These are phyloP conservation scores for Phoenix dactylifera DNA, from an alignment of 176 grass and related monocot genomes.

Conservation along the genomic window DNA sequence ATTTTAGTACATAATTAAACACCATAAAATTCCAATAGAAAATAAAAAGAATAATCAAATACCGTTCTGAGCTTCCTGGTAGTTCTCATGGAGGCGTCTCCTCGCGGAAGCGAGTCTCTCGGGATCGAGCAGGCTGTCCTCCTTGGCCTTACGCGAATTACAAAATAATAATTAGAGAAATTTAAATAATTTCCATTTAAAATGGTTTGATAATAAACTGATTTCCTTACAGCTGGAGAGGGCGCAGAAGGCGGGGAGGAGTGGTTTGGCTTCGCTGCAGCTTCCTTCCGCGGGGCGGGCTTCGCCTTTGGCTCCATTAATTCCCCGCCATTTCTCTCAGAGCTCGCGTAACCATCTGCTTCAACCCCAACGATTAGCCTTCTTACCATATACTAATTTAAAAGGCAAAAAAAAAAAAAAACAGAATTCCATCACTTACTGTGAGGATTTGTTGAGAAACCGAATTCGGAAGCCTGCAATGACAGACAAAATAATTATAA, in stretches of 20 bases:
- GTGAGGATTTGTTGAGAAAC: constrained; percentile 38
- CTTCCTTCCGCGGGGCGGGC: neutral
- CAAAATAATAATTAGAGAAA: too few species aligned
- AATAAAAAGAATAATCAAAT: neutral
- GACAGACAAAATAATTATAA: too few species aligned
- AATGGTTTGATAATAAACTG: too few species aligned
- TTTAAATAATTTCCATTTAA: too few species aligned
- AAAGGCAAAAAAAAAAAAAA: too few species aligned
- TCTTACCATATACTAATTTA: too few species aligned
- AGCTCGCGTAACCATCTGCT: too few species aligned
- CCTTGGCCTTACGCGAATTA: constrained; percentile 25
- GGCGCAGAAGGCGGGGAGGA: constrained; percentile 29
- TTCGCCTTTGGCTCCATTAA: constrained; percentile 19
- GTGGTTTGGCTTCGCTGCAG: constrained; percentile 13
- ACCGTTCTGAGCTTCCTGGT: constrained; percentile 80
- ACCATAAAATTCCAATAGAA: neutral
- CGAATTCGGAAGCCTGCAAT: constrained; percentile 32
- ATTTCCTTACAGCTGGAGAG: constrained; percentile 24
- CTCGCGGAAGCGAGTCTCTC: constrained; percentile 50
- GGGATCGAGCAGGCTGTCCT: constrained; percentile 32
- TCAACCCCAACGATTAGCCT: too few species aligned
- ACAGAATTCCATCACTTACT: constrained; percentile 24
- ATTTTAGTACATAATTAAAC: neutral
- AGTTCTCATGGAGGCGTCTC: constrained; percentile 81
- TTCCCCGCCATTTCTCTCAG: neutral